Base-by-base conservation (phyloP, 805 yeast genomes). In the Cyberlindnera mississippiensis region DNA sequence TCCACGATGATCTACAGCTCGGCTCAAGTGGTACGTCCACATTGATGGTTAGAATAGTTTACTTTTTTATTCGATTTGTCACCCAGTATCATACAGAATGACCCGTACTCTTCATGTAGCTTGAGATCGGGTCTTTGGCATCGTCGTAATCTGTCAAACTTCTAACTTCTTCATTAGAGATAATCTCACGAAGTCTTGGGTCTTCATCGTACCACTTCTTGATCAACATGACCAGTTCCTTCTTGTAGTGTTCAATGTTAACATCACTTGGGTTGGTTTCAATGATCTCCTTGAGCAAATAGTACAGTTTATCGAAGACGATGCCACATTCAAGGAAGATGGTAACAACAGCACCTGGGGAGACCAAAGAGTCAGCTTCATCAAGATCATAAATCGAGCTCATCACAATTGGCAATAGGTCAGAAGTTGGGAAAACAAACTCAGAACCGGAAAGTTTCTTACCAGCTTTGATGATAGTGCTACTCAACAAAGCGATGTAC, bases 381-480 rank as follows among this genome's bases (percentile, higher is more conserved):
- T 69, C 59, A 33, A 59, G 52, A 40, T 71, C 75, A 28, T 68
- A 66, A 31, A 83, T 67, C 33, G 45, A 22, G 50, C 75, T 76
- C 50, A 82, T 71, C 35, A 86, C 66, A 46, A 83, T 68, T 44
- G 85, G 82, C 51, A 87, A 68, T 35, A 90, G 68, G 42, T 78
- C 81, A 49, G 77, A 77, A 6, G 85, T 71, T 15, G 96, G 95
- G 68, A 90, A 88, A 4, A 89, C 84, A 55, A 78, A 72, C 52
- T 88, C 96, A 32, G 85, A 78, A 18, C 75, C 74, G 40, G 76
- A 70, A 37, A 88, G 68, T 56, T 76, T 77, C 44, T 76, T 69
- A 1, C 96, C 96, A 39, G 83, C 63, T 14, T 64, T 58, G 8
- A 68, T 52, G 34, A 68, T 40, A 38, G 57, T 50, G 15, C 50